A percentile compares a stretch with the other conserved stretches of the same genome.
These are phyloP conservation scores for Globisporangium carolinianum DNA, from an alignment of 352 stramenopile species.

Conservation along the genomic window DNA sequence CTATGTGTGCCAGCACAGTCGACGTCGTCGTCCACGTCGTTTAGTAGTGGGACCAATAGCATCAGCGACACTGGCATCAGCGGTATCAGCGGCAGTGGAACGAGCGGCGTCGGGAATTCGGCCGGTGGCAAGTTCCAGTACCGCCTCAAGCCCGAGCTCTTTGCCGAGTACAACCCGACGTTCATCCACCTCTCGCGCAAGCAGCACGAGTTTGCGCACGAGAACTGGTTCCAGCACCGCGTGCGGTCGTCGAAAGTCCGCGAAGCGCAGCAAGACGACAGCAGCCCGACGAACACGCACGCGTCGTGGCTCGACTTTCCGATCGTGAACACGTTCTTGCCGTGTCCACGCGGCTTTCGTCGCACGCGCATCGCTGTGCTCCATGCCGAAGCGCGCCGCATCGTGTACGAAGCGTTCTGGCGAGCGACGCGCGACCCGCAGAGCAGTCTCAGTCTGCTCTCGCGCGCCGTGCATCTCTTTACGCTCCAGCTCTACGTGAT, in stretches of 20 bases:
- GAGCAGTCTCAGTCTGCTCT: constrained; percentile 58
- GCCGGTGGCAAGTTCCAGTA: constrained; percentile 68
- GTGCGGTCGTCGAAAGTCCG: constrained; percentile 57
- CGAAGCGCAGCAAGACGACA: constrained; percentile 56
- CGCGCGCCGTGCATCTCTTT: constrained; percentile 68
- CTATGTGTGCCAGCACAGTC: constrained; percentile 27
- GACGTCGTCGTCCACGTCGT: constrained; percentile 11
- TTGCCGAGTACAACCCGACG: constrained; percentile 79
- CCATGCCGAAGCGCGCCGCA: constrained; percentile 39
- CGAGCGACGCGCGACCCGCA: constrained; percentile 47
- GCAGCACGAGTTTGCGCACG: constrained; percentile 81
- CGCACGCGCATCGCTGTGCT: constrained; percentile 54
- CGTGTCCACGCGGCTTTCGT: constrained; percentile 54
- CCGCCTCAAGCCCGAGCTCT: constrained; percentile 72
- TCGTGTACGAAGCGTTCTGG: constrained; percentile 73
- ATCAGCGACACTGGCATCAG: no score
- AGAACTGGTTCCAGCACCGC: constrained; percentile 84
- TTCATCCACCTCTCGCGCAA: constrained; percentile 85
- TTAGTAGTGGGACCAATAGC: constrained; percentile 1
- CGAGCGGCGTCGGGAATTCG: constrained; percentile 19
- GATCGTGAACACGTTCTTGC: constrained; percentile 76
- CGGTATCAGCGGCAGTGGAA: background rate
- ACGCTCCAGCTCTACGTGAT: constrained; percentile 82
- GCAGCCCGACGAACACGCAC: constrained; percentile 50
- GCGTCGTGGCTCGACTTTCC: constrained; percentile 78